Evolutionary conservation across 805 yeast species (phyloP), one percentile per base, ranked within the genome.

Genomic region (Lipomyces spencermartinsiae): DNA sequence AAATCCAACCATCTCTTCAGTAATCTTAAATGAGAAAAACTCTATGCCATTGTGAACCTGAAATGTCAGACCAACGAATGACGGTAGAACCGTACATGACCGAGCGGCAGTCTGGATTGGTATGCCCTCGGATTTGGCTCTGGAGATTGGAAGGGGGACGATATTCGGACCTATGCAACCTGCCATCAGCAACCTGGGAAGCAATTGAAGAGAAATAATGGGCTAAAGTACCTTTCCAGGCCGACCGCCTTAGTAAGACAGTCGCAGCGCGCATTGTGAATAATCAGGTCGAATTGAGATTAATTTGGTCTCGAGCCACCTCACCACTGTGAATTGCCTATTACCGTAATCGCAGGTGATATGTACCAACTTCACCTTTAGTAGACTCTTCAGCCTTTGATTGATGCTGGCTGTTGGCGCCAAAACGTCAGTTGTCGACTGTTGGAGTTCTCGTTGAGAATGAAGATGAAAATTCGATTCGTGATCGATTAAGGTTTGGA

Each of bases 21-120:
- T 86, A 25, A 95, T 86, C 72, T 89, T 92, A 63, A 95, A 84
- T 62, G 92, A 92, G 53, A 93, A 97, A 77, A 93, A 95, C 74
- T 92, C 97, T 77, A 90, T 91, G 35, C 99, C 99, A 80, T 95
- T 95, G 80, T 95, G 99, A 46, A 95, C 91, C 79, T 95, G 97
- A 79, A 95, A 95, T 74, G 88, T 90, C 65, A 95, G 83, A 4
- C 99, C 99, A 43, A 95, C 97, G 80, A 95, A 94, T 77, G 92
- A 97, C 25, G 99, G 99, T 61, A 95, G 82, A 64, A 95, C 91
- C 22, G 98, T 95, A 77, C 98, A 95, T 46, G 94, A 83, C 78
- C 99, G 86, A 56, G 98, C 97, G 74, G 93, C 92, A n/a, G 99
- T 95, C 81, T 97, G 85, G 69, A 95, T 91, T 2, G 98, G 97